Conservation (phyloP, 495 filamentous ascomycete species). For the Podospora bellae-mahoneyi region DNA sequence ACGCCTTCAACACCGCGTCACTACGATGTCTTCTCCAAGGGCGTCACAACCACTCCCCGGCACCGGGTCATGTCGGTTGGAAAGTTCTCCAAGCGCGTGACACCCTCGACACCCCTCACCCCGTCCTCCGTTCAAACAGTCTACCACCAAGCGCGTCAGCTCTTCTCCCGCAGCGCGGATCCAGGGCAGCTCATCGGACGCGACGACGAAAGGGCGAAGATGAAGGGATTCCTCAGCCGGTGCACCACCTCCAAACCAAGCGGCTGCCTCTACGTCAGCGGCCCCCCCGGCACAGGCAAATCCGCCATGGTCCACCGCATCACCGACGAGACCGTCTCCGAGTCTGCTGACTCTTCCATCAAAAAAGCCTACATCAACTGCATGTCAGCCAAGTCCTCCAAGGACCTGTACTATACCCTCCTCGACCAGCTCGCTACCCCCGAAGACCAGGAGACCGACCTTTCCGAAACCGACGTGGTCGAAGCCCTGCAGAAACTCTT, state of each 20-base stretch:
- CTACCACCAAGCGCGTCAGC: slow-evolving; percentile 80
- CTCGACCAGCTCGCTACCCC: slow-evolving; percentile 44
- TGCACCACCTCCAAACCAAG: slow-evolving; percentile 58
- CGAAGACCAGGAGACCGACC: slow-evolving; percentile 32
- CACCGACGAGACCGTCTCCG: slow-evolving; percentile 52
- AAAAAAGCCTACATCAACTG: slow-evolving; percentile 85
- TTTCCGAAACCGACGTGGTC: slow-evolving; percentile 51
- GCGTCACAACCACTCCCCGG: slow-evolving; percentile 44
- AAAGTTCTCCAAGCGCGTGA: slow-evolving; percentile 50
- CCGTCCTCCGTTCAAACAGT: slow-evolving; percentile 63
- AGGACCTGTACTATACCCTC: slow-evolving; percentile 75
- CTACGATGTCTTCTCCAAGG: slow-evolving; percentile 47
- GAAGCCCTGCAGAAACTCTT: slow-evolving; percentile 63
- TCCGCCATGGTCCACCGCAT: slow-evolving; percentile 86
- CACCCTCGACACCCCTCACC: slow-evolving; percentile 60
- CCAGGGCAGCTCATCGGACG: slow-evolving; percentile 78
- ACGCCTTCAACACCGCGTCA: slow-evolving; percentile 66
- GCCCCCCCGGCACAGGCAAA: slow-evolving; percentile 94
- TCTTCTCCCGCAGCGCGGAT: slow-evolving; percentile 76
- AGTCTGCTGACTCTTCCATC: slow-evolving; percentile 42
- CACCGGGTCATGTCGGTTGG: slow-evolving; percentile 50
- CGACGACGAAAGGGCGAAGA: slow-evolving; percentile 69
- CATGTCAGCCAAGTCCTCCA: slow-evolving; percentile 84
- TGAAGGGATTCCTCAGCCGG: slow-evolving; percentile 65
- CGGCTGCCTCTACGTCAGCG: slow-evolving; percentile 93